These are phyloP conservation scores for Casuarina cunninghamiana DNA, from an alignment of 306 rosid genomes.

Conservation along the genomic window DNA sequence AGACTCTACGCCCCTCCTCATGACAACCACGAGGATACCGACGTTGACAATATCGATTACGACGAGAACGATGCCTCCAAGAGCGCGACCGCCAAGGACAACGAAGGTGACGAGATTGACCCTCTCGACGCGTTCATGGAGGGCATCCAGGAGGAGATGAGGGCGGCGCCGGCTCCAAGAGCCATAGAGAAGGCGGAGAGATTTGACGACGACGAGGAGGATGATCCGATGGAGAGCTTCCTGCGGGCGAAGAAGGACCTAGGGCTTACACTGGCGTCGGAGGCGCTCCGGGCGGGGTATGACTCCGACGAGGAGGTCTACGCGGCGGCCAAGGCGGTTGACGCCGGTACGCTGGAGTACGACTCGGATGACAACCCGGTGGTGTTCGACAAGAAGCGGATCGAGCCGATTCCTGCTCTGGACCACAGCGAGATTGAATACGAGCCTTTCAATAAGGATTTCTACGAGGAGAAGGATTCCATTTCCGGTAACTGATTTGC, in stretches of 20 bases:
- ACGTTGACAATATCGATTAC: slow-evolving; percentile 76
- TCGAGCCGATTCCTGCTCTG: slow-evolving; percentile 83
- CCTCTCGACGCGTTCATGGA: slow-evolving; percentile 97
- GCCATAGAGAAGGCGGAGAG: slow-evolving; percentile 67
- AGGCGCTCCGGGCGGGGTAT: slow-evolving; percentile 84
- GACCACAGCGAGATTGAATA: slow-evolving; percentile 86
- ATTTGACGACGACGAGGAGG: slow-evolving; percentile 79
- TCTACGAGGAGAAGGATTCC: slow-evolving; percentile 82
- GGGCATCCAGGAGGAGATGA: slow-evolving; percentile 89
- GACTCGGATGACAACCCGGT: slow-evolving; percentile 92
- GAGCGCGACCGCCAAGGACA: slow-evolving; percentile 26
- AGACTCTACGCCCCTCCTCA: slow-evolving; percentile 85
- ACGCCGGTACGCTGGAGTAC: slow-evolving; percentile 88
- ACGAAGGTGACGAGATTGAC: slow-evolving; percentile 59
- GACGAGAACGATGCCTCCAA: slow-evolving; percentile 41
- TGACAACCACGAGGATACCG: slow-evolving; percentile 82
- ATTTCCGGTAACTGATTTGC: slow-evolving; percentile 57
- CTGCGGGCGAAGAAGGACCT: slow-evolving; percentile 86
- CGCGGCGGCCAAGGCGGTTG: slow-evolving; percentile 96
- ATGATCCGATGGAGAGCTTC: slow-evolving; percentile 91
- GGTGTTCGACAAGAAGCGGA: slow-evolving; percentile 75
- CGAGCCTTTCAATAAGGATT: slow-evolving; percentile 82
- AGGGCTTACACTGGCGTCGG: slow-evolving; percentile 82
- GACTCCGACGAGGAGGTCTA: slow-evolving; percentile 97
- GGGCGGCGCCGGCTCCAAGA: slow-evolving; percentile 69